Conservation (phyloP, 2,329 filamentous ascomycete species). For the Apiospora marii region DNA sequence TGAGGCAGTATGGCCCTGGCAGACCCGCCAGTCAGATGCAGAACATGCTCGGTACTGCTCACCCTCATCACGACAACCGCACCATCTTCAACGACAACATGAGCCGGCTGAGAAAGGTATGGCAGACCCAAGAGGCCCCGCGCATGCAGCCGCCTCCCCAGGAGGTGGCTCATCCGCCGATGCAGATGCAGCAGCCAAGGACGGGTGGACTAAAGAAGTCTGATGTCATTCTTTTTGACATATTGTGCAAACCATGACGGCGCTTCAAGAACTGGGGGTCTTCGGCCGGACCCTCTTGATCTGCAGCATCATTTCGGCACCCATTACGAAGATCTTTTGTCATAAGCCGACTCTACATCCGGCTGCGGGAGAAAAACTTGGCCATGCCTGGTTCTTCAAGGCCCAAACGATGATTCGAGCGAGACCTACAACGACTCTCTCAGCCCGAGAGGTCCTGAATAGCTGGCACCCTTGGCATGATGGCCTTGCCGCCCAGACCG, state of each 20-base stretch:
- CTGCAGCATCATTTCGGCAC: too few species aligned
- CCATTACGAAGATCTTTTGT: too few species aligned
- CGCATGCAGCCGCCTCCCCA: slow-evolving; percentile 39
- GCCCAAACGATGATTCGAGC: slow-evolving; percentile 54
- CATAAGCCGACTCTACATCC: too few species aligned
- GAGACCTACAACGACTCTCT: slow-evolving; percentile 58
- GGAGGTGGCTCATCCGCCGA: slow-evolving; percentile 32
- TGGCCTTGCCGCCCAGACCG: not conserved
- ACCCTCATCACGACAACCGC: slow-evolving; percentile 34
- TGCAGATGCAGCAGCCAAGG: slow-evolving; percentile 15
- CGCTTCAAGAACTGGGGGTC: too few species aligned
- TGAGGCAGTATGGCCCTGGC: slow-evolving; percentile 45
- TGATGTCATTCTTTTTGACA: too few species aligned
- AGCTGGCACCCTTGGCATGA: too few species aligned
- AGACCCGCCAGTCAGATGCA: slow-evolving; percentile 46
- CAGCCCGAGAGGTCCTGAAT: too few species aligned
- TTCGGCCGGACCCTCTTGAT: too few species aligned
- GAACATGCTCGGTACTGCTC: slow-evolving; percentile 31
- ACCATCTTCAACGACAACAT: slow-evolving; percentile 58
- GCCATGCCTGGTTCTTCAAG: slow-evolving; percentile 23
- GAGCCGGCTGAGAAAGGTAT: slow-evolving; percentile 62
- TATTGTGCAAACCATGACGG: too few species aligned
- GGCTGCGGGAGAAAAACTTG: too few species aligned
- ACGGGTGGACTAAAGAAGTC: too few species aligned
- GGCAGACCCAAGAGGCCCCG: slow-evolving; percentile 61